Conservation (phyloP, 768 basidiomycete genomes). For the Lentinula sp. region DNA sequence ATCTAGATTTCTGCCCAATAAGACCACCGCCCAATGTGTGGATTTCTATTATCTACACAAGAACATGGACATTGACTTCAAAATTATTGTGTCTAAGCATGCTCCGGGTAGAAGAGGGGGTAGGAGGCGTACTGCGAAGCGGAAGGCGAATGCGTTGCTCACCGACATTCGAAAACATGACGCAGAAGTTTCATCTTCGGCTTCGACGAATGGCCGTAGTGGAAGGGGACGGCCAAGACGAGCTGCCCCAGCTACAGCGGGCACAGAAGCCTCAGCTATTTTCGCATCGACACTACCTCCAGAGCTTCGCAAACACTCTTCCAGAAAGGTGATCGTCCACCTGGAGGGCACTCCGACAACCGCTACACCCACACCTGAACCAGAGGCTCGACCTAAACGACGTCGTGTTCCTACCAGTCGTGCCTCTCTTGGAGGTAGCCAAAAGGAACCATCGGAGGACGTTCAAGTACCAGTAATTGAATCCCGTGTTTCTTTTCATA, state of each 20-base stretch:
- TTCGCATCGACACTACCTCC: neutral
- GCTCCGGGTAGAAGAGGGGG: conserved; percentile 64
- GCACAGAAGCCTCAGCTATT: conserved; percentile 11
- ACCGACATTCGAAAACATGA: conserved; percentile 79
- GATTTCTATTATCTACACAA: conserved; percentile 95
- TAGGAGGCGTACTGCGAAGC: conserved; percentile 56
- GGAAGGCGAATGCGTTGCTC: conserved; percentile 77
- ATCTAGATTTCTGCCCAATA: conserved; percentile 72
- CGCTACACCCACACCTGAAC: conserved; percentile 66
- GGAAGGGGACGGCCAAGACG: conserved; percentile 30
- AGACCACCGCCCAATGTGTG: conserved; percentile 85
- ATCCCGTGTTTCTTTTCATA: too few relatives aligned
- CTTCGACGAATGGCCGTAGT: conserved; percentile 31
- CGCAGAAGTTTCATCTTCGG: conserved; percentile 41
- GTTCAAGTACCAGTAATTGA: neutral
- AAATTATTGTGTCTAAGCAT: conserved; percentile 62
- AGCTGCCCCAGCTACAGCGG: conserved; percentile 12
- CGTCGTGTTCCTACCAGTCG: conserved; percentile 26
- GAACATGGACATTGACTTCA: conserved; percentile 81
- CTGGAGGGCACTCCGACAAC: conserved; percentile 44
- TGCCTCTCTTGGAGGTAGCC: conserved; percentile 19
- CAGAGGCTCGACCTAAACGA: conserved; percentile 42
- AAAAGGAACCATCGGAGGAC: neutral
- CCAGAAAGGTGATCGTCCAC: conserved; percentile 34
- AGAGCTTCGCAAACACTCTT: conserved; percentile 27